Evolutionary conservation across 441 rosid species (phyloP).

Genomic region (Populus trichocarpa): DNA sequence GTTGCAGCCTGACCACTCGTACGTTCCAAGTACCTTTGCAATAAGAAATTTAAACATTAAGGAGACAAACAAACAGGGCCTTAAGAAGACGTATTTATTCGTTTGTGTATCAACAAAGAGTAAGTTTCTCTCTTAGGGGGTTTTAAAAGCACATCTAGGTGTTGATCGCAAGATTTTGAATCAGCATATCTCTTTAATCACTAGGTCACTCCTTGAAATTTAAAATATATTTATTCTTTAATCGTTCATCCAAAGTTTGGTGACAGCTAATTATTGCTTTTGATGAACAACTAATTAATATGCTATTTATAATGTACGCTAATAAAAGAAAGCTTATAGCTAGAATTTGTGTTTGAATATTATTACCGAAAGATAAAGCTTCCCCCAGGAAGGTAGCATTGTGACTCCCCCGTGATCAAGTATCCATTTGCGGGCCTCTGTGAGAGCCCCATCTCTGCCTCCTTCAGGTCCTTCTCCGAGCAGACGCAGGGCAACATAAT

Average conservation of each 20-base stretch:
- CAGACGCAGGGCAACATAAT: constrained; percentile 55
- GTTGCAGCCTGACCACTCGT: constrained; percentile 73
- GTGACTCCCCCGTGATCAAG: constrained; percentile 57
- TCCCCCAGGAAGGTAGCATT: constrained; percentile 55
- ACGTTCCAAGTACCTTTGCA: constrained; percentile 56
- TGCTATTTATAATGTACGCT: not conserved
- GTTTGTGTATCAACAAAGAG: too few species aligned
- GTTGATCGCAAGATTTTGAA: too few species aligned
- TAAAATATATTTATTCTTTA: too few species aligned
- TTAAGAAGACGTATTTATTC: too few species aligned
- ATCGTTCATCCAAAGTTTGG: too few species aligned
- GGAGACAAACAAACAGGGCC: not conserved
- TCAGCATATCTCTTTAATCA: too few species aligned
- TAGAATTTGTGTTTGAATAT: not conserved
- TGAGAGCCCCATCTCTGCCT: constrained; percentile 38
- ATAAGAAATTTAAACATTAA: not conserved
- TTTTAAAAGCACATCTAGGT: too few species aligned
- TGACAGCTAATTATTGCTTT: too few species aligned
- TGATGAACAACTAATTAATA: not conserved
- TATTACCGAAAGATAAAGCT: constrained; percentile 45
- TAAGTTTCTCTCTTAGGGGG: too few species aligned
- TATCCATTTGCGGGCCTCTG: constrained; percentile 56
- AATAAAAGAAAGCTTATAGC: not conserved
- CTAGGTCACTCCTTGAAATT: too few species aligned
- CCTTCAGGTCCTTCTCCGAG: constrained; percentile 52